Base-by-base conservation (phyloP, 108 stramenopile species). In the Fragilaria radians region DNA sequence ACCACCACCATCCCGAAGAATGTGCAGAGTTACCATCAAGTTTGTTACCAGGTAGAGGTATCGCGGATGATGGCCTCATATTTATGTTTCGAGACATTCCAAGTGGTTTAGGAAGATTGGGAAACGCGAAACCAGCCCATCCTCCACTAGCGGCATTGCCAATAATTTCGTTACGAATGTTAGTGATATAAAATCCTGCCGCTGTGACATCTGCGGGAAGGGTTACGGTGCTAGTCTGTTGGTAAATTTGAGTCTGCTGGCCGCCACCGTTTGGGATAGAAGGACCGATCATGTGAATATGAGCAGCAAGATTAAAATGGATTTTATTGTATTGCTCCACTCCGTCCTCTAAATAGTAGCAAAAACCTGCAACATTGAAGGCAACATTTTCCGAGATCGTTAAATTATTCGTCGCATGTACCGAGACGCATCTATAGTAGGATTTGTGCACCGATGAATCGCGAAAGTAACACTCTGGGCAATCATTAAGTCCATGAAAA, bases 311-410 rank as follows among this genome's bases (percentile, higher is more conserved):
- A 55, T 81, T 81, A 60, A 24, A 73, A 14, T 56, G 32, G 25
- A 82, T 49, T n/a, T 33, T 64, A 46, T 78, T 78, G 50, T 69
- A 28, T 52, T 72, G 57, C 49, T 82, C 81, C 21, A 76, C 61
- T 0, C 81, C 81, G 63, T 78, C 77, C 52, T 82, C 81, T 22
- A 72, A 30, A 46, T 70, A 77, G 50, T 74, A 76, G 53, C 74
- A 76, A 53, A 68, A 78, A 3, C 81, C 81, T 25, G 51, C 48
- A n/a, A 65, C 71, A 45, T 82, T 74, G 51, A 59, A 82, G 0
- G 71, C 74, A 21, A 81, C 80, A 59, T 74, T 74, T 53, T 75
- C 67, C 5, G 49, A 23, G 3, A 72, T 32, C 0, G 51, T 58
- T 18, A 58, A 31, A n/a, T 63, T 47, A 51, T 72, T 46, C 0